Conservation (phyloP, 2,329 filamentous ascomycete genomes). For the Penicillium sp. region DNA sequence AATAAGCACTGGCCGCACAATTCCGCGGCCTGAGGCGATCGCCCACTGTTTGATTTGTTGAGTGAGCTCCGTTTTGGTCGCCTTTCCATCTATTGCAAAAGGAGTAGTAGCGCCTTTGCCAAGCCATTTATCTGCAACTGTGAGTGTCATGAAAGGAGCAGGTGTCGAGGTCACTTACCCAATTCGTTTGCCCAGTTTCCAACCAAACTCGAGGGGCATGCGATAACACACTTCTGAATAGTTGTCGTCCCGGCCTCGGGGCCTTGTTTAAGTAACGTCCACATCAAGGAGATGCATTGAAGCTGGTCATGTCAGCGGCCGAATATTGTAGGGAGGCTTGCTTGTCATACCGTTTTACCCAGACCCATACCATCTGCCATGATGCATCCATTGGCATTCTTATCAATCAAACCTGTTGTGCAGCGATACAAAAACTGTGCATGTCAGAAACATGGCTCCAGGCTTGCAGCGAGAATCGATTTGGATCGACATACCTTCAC, state of each 20-base stretch:
- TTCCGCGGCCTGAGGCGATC: slow-evolving; percentile 78
- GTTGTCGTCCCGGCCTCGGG: slow-evolving; percentile 89
- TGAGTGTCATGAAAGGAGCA: background rate
- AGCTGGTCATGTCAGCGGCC: slow-evolving; percentile 44
- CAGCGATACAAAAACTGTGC: slow-evolving; percentile 79
- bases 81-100: slow-evolving; percentile 96
- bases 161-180: slow-evolving; percentile 56
- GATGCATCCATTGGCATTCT: slow-evolving; percentile 92
- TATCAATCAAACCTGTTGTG: slow-evolving; percentile 90
- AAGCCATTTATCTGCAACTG: slow-evolving; percentile 69
- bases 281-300: slow-evolving; percentile 94
- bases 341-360: slow-evolving; percentile 66
- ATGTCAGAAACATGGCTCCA: slow-evolving; percentile 3
- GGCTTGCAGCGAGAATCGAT: slow-evolving; percentile 3
- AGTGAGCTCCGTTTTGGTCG: slow-evolving; percentile 85
- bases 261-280: slow-evolving; percentile 93
- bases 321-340: background rate
- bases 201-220: slow-evolving; percentile 91
- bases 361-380: slow-evolving; percentile 99
- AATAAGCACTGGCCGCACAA: slow-evolving; percentile 90
- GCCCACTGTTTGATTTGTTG: slow-evolving; percentile 92
- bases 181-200: slow-evolving; percentile 98
- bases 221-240: slow-evolving; percentile 95
- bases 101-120: slow-evolving; percentile 84
- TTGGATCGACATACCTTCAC: slow-evolving; percentile 58